Percentiles rank a stretch among this genome's conserved stretches.
Evolutionary conservation across 345 rosid species (phyloP).

Genomic region (Psidium guajava): DNA sequence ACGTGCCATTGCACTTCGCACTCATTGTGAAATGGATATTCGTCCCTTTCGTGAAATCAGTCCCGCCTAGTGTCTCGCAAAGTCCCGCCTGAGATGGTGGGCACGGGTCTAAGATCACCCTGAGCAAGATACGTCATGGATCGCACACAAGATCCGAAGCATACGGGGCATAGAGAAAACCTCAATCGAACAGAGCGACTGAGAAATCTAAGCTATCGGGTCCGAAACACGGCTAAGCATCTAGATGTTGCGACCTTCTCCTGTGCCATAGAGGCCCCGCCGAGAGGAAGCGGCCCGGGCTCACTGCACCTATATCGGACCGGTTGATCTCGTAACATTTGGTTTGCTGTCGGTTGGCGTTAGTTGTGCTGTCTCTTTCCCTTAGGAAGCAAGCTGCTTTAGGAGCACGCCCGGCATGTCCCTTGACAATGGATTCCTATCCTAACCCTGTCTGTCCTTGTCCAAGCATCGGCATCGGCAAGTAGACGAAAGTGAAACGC

Average conservation of each 20-base stretch:
- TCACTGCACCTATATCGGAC: background rate
- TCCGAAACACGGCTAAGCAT: background rate
- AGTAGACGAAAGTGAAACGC: background rate
- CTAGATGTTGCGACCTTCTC: too few relatives aligned
- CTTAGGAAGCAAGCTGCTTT: background rate
- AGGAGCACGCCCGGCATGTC: background rate
- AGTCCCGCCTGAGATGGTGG: too few relatives aligned
- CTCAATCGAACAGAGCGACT: accelerated
- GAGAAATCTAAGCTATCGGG: background rate
- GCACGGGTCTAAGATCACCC: too few relatives aligned
- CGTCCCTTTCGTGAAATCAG: too few relatives aligned
- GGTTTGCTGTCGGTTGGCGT: background rate
- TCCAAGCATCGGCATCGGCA: background rate
- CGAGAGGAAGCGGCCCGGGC: background rate
- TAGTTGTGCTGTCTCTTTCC: background rate
- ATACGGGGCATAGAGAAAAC: background rate
- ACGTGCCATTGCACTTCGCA: too few relatives aligned
- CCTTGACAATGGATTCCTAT: background rate
- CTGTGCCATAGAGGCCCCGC: background rate
- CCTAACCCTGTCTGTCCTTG: background rate
- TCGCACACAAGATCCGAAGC: accelerated
- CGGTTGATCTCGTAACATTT: background rate
- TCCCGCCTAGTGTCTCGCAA: too few relatives aligned
- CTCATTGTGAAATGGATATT: too few relatives aligned
- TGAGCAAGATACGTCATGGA: background rate